phyloP scores from a whole-genome alignment of 441 rosid genomes.

The Viola pubescens region DNA sequence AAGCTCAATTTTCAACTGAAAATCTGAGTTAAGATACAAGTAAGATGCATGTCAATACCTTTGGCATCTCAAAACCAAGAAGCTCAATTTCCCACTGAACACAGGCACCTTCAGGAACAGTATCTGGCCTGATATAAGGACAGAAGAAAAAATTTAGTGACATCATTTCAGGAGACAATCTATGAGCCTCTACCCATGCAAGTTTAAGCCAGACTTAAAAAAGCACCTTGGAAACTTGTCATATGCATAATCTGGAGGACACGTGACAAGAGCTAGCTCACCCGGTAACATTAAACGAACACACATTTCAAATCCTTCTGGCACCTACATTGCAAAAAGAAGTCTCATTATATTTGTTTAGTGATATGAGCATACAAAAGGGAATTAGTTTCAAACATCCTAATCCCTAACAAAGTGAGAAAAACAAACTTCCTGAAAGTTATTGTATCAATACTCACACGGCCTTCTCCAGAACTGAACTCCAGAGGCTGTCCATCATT shows the following conservation, averaged over 20 bases:
- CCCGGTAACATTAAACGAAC: slow-evolving; percentile 97
- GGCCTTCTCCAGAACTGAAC: slow-evolving; percentile 97
- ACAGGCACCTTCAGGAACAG: slow-evolving; percentile 86
- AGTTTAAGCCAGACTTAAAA: slow-evolving; percentile 8
- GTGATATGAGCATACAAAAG: not conserved
- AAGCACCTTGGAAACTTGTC: slow-evolving; percentile 78
- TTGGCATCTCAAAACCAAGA: slow-evolving; percentile 93
- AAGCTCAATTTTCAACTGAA: not conserved
- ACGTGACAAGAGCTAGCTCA: slow-evolving; percentile 84
- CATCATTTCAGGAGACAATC: not conserved
- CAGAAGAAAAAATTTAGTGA: slow-evolving; percentile 12
- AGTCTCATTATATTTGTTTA: not conserved
- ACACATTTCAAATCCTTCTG: slow-evolving; percentile 97
- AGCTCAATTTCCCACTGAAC: slow-evolving; percentile 96
- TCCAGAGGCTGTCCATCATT: slow-evolving; percentile 79
- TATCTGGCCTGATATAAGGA: slow-evolving; percentile 51
- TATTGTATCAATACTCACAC: slow-evolving; percentile 32
- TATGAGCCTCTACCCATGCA: not conserved
- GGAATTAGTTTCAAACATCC: not conserved
- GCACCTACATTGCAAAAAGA: slow-evolving; percentile 49
- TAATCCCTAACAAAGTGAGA: not conserved
- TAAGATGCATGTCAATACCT: slow-evolving; percentile 33
- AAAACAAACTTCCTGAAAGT: not conserved
- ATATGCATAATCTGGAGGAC: slow-evolving; percentile 96
- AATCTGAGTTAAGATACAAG: not conserved